Base-by-base conservation (phyloP, 2,329 filamentous ascomycete genomes). In the Botryotinia narcissicola region DNA sequence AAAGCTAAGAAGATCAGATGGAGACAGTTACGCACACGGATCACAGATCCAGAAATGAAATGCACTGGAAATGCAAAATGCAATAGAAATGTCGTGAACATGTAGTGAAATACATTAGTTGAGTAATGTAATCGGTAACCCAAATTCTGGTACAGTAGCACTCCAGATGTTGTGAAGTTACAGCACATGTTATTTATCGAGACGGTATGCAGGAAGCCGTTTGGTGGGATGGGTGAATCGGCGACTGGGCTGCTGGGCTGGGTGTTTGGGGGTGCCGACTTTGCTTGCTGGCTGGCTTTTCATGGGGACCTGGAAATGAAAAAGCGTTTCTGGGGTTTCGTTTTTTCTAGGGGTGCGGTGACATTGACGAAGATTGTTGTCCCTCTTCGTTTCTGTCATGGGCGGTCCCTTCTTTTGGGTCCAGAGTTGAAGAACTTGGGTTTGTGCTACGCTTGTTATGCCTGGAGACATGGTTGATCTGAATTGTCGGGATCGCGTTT, bases 191-290 rank as follows among this genome's bases (percentile, higher is more conserved):
- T 71, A 60, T 72, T 61, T 68, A 68, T 72, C 62, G 62, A 68
- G 62, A 68, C 71, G 71, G 61, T 40, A 68, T 72, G 71, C 62
- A 69, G 32, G 71, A 72, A 72, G 62, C 71, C 71, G 71, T 72
- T 72, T 60, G 62, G 62, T 69, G 35, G 60, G 70, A 42, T 72
- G 60, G 51, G 42, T 16, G n/a, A 60, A 68, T 72, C 71, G 63
- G 71, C 71, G 71, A 72, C 71, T 72, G 68, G 68, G 67, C 32
- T n/a, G 40, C 51, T 44, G 40, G 54, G 29, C 37, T 54, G 51
- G n/a, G 14, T 8, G 51, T 54, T 46, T 46, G 46, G 46, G 8
- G 46, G 46, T 22, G 29, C 57, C 10, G 67, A 48, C 32, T 32
- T 29, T 18, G 18, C 20, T 48, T n/a, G 18, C 29, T 59, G 22